A percentile compares a stretch with the other conserved stretches of the same genome.
Conservation (phyloP, 2,329 filamentous ascomycete species). For the Emmonsiellopsis sp. region DNA sequence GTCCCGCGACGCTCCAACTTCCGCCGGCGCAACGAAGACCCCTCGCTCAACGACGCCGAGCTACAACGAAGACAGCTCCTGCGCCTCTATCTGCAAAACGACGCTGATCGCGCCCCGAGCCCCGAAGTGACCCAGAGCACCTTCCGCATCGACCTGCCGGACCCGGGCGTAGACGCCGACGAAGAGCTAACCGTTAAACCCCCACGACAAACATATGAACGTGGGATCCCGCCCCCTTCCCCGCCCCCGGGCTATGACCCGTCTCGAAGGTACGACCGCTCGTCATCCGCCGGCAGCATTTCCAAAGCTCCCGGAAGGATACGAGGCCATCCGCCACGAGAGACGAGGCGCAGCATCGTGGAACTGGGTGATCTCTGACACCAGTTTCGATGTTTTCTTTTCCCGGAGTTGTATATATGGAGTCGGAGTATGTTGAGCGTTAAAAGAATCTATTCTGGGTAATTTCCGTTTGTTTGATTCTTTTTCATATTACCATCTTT, state of each 20-base stretch:
- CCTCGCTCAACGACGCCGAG: slow-evolving; percentile 23
- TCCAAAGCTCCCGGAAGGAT: neutral
- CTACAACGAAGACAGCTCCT: slow-evolving; percentile 32
- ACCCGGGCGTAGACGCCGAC: slow-evolving; percentile 12
- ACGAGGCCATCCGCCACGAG: neutral
- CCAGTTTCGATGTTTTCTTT: neutral
- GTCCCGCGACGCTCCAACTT: slow-evolving; percentile 2
- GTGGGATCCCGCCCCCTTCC: slow-evolving; percentile 1
- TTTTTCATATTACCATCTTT: no score
- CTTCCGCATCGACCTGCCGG: slow-evolving; percentile 20
- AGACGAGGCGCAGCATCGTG: slow-evolving; percentile 2
- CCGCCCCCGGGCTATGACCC: slow-evolving; percentile 5
- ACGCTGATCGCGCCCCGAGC: slow-evolving; percentile 17
- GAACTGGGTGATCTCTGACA: slow-evolving; percentile 9
- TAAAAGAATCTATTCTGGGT: neutral
- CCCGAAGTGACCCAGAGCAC: slow-evolving; percentile 19
- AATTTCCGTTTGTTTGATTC: no score
- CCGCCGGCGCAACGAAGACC: slow-evolving; percentile 4
- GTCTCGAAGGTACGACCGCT: neutral
- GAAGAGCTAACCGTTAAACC: slow-evolving; percentile 15
- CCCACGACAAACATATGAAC: slow-evolving; percentile 8
- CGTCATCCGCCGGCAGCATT: neutral
- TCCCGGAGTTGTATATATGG: neutral
- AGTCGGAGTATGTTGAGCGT: neutral
- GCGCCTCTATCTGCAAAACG: slow-evolving; percentile 24